Percentiles rank a stretch among this genome's conserved stretches.
phyloP scores from a whole-genome alignment of 495 filamentous ascomycete species.

The Niebla homalea region DNA sequence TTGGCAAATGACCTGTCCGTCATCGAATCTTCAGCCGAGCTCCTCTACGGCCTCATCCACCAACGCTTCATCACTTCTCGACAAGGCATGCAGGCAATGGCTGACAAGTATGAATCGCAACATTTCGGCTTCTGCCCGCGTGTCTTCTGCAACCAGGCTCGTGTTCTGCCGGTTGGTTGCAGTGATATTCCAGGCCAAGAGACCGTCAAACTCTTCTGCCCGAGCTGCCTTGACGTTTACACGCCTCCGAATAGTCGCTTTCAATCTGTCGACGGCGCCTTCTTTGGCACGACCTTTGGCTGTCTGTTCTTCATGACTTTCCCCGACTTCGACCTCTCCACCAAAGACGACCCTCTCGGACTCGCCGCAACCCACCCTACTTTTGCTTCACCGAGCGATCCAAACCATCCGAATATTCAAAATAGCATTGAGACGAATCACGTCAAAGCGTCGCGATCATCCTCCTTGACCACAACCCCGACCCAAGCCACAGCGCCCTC shows the following conservation, averaged over 20 bases:
- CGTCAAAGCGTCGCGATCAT: constrained; percentile 22
- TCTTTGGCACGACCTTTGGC: constrained; percentile 94
- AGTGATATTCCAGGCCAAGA: constrained; percentile 92
- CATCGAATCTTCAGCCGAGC: constrained; percentile 91
- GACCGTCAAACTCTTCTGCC: constrained; percentile 97
- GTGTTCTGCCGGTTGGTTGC: constrained; percentile 82
- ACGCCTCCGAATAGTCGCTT: constrained; percentile 94
- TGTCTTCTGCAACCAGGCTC: constrained; percentile 72
- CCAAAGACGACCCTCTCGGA: constrained; percentile 18
- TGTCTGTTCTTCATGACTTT: constrained; percentile 96
- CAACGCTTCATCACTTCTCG: constrained; percentile 98
- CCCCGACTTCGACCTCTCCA: constrained; percentile 72
- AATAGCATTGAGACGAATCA: constrained; percentile 22
- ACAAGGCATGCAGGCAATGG: constrained; percentile 96
- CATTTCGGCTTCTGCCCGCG: constrained; percentile 92
- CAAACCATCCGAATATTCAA: constrained; percentile 29
- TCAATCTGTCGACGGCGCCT: constrained; percentile 94
- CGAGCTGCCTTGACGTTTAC: constrained; percentile 91
- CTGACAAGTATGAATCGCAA: constrained; percentile 91
- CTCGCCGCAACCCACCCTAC: constrained; percentile 16
- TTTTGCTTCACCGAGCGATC: constrained; percentile 12
- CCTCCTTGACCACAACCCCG: constrained; percentile 24
- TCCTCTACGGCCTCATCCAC: constrained; percentile 95
- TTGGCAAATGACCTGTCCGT: constrained; percentile 84
- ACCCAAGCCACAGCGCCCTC: constrained; percentile 5